Percentiles rank a stretch among this genome's conserved stretches.
Conservation (phyloP, 2,329 filamentous ascomycete species). For the Alternaria arborescens region DNA sequence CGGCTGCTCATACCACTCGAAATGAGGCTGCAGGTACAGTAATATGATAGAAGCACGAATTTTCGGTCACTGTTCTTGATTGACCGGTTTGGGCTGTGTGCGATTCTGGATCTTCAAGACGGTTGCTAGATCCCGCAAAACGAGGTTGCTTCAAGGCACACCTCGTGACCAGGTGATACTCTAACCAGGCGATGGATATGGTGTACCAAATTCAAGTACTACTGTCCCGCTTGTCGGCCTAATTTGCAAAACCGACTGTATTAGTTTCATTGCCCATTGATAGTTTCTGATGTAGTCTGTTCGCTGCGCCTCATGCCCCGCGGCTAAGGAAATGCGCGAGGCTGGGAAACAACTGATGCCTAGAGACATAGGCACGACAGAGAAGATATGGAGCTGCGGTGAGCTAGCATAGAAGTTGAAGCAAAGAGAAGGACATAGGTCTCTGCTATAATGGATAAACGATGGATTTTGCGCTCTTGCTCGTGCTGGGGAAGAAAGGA, state of each 20-base stretch:
- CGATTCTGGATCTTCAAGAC: background rate
- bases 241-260: constrained; percentile 9
- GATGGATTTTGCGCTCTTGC: constrained; percentile 11
- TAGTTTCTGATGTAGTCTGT: constrained; percentile 14
- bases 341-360: constrained; percentile 39
- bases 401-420: background rate
- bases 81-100: constrained; percentile 30
- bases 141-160: constrained; percentile 8
- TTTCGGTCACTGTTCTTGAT: background rate
- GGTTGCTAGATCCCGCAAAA: background rate
- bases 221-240: constrained; percentile 36
- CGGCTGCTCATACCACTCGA: constrained; percentile 33
- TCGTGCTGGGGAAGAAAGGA: constrained; percentile 19
- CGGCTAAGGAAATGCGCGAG: constrained; percentile 25
- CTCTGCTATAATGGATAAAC: background rate
- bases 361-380: constrained; percentile 21
- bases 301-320: constrained; percentile 35
- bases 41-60: background rate
- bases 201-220: constrained; percentile 29
- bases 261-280: constrained; percentile 26
- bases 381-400: constrained; percentile 4
- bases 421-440: background rate
- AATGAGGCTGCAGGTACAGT: constrained; percentile 6
- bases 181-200: constrained; percentile 30
- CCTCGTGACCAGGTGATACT: constrained; percentile 7